phyloP scores from a whole-genome alignment of 768 basidiomycete species.

The Leccinum disarticulatum region DNA sequence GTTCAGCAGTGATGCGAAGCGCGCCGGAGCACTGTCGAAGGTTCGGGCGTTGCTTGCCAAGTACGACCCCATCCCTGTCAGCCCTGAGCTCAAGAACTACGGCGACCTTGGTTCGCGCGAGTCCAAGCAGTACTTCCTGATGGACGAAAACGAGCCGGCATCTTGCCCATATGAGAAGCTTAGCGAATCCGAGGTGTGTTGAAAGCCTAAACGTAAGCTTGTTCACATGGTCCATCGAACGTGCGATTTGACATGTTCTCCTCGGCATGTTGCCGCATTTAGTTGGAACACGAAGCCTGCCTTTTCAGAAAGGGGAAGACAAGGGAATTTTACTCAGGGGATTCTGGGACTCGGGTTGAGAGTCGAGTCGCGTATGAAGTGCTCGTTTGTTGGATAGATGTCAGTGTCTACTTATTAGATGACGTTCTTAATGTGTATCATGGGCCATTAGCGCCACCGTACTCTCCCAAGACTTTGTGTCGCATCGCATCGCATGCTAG shows the following conservation, averaged over 20 bases:
- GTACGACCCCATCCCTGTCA: constrained; percentile 22
- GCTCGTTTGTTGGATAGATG: neutral
- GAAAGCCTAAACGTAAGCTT: neutral
- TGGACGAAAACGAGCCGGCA: too few relatives aligned
- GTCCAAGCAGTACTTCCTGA: constrained; percentile 22
- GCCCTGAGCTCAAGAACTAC: constrained; percentile 45
- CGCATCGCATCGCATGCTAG: too few relatives aligned
- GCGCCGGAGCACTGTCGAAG: constrained; percentile 17
- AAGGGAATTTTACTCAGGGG: neutral
- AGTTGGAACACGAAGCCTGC: neutral
- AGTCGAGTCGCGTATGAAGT: neutral
- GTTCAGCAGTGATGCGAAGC: constrained; percentile 21
- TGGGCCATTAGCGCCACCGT: neutral
- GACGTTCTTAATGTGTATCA: neutral
- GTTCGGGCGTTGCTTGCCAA: constrained; percentile 17
- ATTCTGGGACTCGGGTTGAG: neutral
- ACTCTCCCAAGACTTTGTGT: neutral
- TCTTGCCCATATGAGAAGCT: too few relatives aligned
- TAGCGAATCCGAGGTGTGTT: too few relatives aligned
- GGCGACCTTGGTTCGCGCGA: constrained; percentile 22
- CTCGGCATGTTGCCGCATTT: neutral
- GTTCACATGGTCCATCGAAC: neutral
- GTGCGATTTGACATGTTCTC: neutral
- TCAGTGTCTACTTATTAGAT: neutral
- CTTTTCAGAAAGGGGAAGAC: neutral